Evolutionary conservation across 2,329 filamentous ascomycete genomes (phyloP), one percentile per base, ranked within the genome.

Genomic region (Fonsecaea pugnacius): DNA sequence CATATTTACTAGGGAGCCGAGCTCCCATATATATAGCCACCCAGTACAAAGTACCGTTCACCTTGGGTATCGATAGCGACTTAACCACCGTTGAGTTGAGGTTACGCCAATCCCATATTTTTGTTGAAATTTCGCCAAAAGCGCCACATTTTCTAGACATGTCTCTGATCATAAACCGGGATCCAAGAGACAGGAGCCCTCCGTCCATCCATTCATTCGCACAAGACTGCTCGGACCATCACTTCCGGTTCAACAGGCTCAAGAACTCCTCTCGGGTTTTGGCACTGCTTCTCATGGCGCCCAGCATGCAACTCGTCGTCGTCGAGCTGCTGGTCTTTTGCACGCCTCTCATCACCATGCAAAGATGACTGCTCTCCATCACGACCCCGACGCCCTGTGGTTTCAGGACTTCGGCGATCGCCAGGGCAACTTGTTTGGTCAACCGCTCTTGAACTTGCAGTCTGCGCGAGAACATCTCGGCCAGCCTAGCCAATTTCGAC

Each of bases 311-410:
- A 80, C 92, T 97, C 18, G 95, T 99, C 40, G 96, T 95, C 6
- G 95, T 98, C 18, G 86, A 90, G 57, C 91, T 89, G 46, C 84
- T 86, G 0, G 92, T 92, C 83, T 99, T 97, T 76, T 97, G 87
- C 9, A 99, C 94, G n/a, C 95, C 95, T 53, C 95, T 87, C 93
- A 97, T 98, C 16, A 96, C 92, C 94, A 98, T 99, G 82, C 95
- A 99, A 53, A 98, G 82, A 79, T 99, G 95, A 73, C 88, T 93
- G 14, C 91, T 96, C 75, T 99, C 95, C 89, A 99, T 96, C 65
- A 99, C 94, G 2, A 99, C 95, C 21, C 91, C 94, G 1, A 99
- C 94, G 53, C 95, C 95, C 75, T 96, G 92, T 1, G 95, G 95
- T 76, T 96, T 90, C 54, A 99, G 84, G 12, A 98, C 89, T 74